Base-by-base conservation (phyloP, 495 filamentous ascomycete genomes). In the Xylaria sp. region DNA sequence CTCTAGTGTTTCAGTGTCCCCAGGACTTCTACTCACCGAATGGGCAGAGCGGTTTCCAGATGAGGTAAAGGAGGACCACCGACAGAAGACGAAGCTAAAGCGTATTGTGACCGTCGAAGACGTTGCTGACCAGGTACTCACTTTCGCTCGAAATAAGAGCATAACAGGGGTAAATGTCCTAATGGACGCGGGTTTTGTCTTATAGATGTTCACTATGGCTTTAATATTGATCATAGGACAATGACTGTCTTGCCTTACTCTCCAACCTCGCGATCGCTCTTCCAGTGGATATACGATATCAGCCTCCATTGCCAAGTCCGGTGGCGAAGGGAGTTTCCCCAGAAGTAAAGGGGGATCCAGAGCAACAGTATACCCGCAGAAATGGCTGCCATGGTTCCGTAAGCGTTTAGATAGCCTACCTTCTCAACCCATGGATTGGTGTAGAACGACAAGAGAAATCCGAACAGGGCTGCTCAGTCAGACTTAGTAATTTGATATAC, bases 371-470 rank as follows among this genome's bases (percentile, higher is more conserved):
- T 72, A 8, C 69, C 74, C 0, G 81, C 82, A 46, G 82, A 75
- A 48, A 88, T 86, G 31, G 82, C 83, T 2, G 85, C 87, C 86
- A 88, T 88, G 46, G 81, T 76, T 12, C 87, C 85, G 72, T 84
- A 88, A 11, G 86, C 85, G 69, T 81, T 76, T 31, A 78, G 67
- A 59, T 89, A 89, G 1, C 86, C 87, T 5, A 80, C 76, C 67
- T 81, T 64, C n/a, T 79, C 77, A n/a, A 87, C 83, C 87, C 86
- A 88, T 0, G 84, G 85, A 65, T 88, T 89, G 14, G 86, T 88
- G 75, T 88, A 89, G 62, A 89, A 89, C 2, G 85, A 86, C 31
- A 89, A 79, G 12, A 88, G 80, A 72, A 89, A 89, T n/a, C 86
- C 86, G 73, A 88, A 88, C 14, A 85, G 76, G 31, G 83, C 82